A percentile compares a stretch with the other conserved stretches of the same genome.
Conservation (phyloP, 169 alveolate species). For the Babesia microti region DNA sequence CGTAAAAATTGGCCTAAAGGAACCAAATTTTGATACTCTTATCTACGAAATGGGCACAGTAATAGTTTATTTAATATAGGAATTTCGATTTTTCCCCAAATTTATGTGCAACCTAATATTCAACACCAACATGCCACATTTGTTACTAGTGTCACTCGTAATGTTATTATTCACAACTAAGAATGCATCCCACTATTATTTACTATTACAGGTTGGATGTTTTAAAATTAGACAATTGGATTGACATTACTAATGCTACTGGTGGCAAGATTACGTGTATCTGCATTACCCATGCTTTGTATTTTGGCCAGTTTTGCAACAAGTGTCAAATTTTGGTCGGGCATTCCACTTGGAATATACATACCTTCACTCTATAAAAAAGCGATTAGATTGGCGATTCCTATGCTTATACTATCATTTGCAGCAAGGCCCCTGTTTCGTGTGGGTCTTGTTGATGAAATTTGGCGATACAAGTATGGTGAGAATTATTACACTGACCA, state of each 20-base stretch:
- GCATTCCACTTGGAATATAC: not conserved
- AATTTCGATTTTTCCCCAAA: constrained; percentile 8
- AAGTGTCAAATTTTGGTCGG: constrained; percentile 3
- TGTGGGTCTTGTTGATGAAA: constrained; percentile 9
- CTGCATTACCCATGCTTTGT: constrained; percentile 30
- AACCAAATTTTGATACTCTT: constrained; percentile 20
- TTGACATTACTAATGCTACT: constrained; percentile 4
- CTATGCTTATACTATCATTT: constrained; percentile 1
- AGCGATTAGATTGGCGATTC: not conserved
- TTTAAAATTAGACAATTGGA: constrained; percentile 1
- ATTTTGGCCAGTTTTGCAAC: constrained; percentile 5
- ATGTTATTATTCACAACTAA: not conserved
- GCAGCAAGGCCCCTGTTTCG: constrained; percentile 6
- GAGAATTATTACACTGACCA: constrained; percentile 15
- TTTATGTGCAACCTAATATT: not conserved
- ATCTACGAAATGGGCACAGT: constrained; percentile 28
- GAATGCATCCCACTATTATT: constrained; percentile 1
- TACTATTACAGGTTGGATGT: constrained; percentile 2
- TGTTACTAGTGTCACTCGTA: not conserved
- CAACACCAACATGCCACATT: constrained; percentile 7
- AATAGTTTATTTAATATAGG: constrained; percentile 4
- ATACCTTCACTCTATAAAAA: too few relatives aligned
- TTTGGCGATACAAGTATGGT: constrained; percentile 13
- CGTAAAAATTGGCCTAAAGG: constrained; percentile 10
- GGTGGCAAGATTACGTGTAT: constrained; percentile 21